Conservation (phyloP, 148 eudicot genomes). For the Vaccinium vitisidaea region DNA sequence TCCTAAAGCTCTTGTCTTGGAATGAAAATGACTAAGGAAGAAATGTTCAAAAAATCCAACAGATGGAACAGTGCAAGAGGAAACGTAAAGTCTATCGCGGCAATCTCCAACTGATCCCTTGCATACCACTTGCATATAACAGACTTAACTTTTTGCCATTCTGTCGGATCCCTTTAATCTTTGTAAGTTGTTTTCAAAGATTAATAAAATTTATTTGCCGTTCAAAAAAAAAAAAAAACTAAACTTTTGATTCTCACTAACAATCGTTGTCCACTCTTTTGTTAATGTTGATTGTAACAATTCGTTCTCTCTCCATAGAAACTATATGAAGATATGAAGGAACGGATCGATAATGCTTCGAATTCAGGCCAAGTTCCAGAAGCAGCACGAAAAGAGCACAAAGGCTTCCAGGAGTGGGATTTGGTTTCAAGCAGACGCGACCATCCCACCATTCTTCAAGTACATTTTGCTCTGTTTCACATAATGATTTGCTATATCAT, state of each 20-base stretch:
- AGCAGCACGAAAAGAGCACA: slow-evolving; percentile 7
- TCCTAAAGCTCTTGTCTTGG: neutral
- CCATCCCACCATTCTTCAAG: slow-evolving; percentile 33
- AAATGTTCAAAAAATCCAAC: neutral
- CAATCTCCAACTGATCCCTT: neutral
- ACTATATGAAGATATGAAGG: slow-evolving; percentile 24
- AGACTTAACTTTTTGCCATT: neutral
- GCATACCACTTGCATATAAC: neutral
- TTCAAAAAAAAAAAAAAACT: neutral
- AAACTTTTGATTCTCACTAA: neutral
- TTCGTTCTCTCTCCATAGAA: slow-evolving; percentile 6
- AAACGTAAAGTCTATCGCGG: neutral
- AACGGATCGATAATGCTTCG: neutral
- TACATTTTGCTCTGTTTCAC: neutral
- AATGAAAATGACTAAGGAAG: too few relatives aligned
- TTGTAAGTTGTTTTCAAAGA: too few relatives aligned
- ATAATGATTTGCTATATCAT: neutral
- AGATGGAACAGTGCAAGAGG: neutral
- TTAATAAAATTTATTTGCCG: too few relatives aligned
- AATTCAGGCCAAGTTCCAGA: slow-evolving; percentile 21
- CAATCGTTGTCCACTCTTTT: neutral
- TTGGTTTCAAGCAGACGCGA: slow-evolving; percentile 4
- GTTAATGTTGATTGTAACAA: neutral
- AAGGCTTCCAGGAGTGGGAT: slow-evolving; percentile 30
- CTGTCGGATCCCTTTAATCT: too few relatives aligned